These are phyloP conservation scores for Drechmeria coniospora DNA, from an alignment of 2,329 filamentous ascomycete genomes.

Conservation along the genomic window DNA sequence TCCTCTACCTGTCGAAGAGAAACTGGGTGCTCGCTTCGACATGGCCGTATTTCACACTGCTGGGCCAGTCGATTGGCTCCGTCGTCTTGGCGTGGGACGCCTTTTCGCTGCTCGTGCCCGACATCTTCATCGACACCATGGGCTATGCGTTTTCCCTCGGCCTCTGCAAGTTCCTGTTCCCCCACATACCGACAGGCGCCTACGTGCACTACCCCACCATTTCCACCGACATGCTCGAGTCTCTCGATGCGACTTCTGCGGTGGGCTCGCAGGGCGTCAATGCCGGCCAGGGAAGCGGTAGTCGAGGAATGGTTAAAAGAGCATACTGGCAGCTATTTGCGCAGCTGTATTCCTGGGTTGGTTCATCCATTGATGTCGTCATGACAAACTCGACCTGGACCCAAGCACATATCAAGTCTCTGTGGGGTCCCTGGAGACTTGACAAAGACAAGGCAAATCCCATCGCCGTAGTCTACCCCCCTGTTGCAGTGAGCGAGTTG, in stretches of 20 bases:
- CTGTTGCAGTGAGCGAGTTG: slow-evolving; percentile 78
- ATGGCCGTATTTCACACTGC: slow-evolving; percentile 82
- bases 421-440: slow-evolving; percentile 54
- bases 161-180: slow-evolving; percentile 70
- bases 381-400: slow-evolving; percentile 99
- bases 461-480: slow-evolving; percentile 74
- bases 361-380: slow-evolving; percentile 73
- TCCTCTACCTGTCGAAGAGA: slow-evolving; percentile 81
- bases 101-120: slow-evolving; percentile 79
- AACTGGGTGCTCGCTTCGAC: slow-evolving; percentile 73
- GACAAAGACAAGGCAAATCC: slow-evolving; percentile 30
- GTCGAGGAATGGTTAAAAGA: slow-evolving; percentile 56
- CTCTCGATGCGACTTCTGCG: slow-evolving; percentile 47
- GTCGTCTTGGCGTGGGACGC: slow-evolving; percentile 81
- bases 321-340: slow-evolving; percentile 83
- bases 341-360: slow-evolving; percentile 64
- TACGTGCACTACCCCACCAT: slow-evolving; percentile 99
- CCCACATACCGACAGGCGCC: slow-evolving; percentile 64
- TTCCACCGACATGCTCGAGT: slow-evolving; percentile 90
- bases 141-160: slow-evolving; percentile 87
- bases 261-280: slow-evolving; percentile 60
- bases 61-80: slow-evolving; percentile 88
- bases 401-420: slow-evolving; percentile 58
- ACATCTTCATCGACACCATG: slow-evolving; percentile 96
- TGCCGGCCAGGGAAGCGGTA: slow-evolving; percentile 62